These are phyloP conservation scores for Triangularia setosa DNA, from an alignment of 2,329 filamentous ascomycete genomes.

Conservation along the genomic window DNA sequence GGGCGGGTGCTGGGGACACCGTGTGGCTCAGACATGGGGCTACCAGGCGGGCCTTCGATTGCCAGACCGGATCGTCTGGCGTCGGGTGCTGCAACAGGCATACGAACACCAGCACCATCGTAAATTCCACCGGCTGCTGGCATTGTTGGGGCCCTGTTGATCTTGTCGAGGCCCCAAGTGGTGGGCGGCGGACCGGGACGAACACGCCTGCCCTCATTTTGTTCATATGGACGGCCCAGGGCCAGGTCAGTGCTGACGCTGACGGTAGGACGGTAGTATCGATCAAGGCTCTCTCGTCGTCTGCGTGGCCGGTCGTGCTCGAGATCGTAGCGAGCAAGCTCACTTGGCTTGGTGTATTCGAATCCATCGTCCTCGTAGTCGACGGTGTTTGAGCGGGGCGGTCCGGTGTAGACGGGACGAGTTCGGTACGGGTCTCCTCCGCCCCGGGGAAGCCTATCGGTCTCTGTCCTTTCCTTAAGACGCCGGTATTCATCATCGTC, in stretches of 20 bases:
- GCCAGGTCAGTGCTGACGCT: slow-evolving; percentile 47
- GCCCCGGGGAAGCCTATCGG: slow-evolving; percentile 40
- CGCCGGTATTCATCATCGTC: slow-evolving; percentile 51
- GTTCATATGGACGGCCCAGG: slow-evolving; percentile 38
- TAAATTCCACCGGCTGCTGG: slow-evolving; percentile 38
- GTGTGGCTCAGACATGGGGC: not conserved
- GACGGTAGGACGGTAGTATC: slow-evolving; percentile 54
- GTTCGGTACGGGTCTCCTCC: slow-evolving; percentile 44
- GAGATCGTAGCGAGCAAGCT: slow-evolving; percentile 59
- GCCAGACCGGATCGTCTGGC: slow-evolving; percentile 30
- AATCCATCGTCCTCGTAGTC: slow-evolving; percentile 58
- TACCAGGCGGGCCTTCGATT: not conserved
- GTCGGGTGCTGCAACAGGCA: slow-evolving; percentile 43
- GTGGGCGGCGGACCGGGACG: slow-evolving; percentile 60
- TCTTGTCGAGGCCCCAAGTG: slow-evolving; percentile 67
- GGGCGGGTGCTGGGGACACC: slow-evolving; percentile 34
- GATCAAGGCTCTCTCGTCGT: slow-evolving; percentile 54
- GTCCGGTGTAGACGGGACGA: slow-evolving; percentile 44
- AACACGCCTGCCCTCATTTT: slow-evolving; percentile 28
- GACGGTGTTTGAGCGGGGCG: slow-evolving; percentile 42
- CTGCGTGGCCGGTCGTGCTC: slow-evolving; percentile 45
- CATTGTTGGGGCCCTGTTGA: slow-evolving; percentile 41
- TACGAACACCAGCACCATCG: slow-evolving; percentile 43
- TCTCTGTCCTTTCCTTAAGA: slow-evolving; percentile 44
- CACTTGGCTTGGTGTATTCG: slow-evolving; percentile 61